Base-by-base conservation (phyloP, 768 basidiomycete genomes). In the Mycena olivaceomarginata region DNA sequence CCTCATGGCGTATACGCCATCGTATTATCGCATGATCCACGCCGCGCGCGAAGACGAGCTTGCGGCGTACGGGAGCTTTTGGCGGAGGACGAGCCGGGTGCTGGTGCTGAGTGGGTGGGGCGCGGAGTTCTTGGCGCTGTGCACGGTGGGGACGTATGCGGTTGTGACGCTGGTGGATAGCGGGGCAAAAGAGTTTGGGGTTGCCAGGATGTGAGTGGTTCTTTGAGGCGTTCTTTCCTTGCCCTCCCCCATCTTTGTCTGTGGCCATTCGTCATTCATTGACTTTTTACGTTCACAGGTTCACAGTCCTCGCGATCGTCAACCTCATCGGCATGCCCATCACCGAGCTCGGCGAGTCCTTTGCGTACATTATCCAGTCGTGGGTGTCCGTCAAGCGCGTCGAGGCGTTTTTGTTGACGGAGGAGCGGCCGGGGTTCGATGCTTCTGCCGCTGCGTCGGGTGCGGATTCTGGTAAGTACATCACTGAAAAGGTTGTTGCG, bases 281-380 rank as follows among this genome's bases (percentile, higher is more conserved):
- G 22, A 5, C 22, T 45, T 9, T 18, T 56, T 56, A 0, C 53
- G 53, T 56, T 31, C 18, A 6, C 16, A 72, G 70, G 40, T 72
- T 72, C 46, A 72, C 70, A 9, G 70, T 72, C 25, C 53, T 72
- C 46, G 70, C 70, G 10, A 72, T 72, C 0, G 20, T 72, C 39
- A 64, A 64, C 70, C 70, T 72, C 70, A 72, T 72, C 60, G 70
- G 70, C 13, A 72, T 72, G 70, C 70, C 70, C 46, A 72, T 72
- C 20, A 63, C 70, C 2, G 70, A 72, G 62, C 70, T 72, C 39
- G 70, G 70, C 60, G 70, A 72, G 62, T 18, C 70, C 18, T 72
- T 63, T 15, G 70, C 70, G 46, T 72, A 72, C 51, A 63, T 72
- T 18, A 39, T 72, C 62, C 70, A 72, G 12, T 16, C 60, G 1